phyloP scores from a whole-genome alignment of 345 rosid genomes.

The Syzygium aromaticum region DNA sequence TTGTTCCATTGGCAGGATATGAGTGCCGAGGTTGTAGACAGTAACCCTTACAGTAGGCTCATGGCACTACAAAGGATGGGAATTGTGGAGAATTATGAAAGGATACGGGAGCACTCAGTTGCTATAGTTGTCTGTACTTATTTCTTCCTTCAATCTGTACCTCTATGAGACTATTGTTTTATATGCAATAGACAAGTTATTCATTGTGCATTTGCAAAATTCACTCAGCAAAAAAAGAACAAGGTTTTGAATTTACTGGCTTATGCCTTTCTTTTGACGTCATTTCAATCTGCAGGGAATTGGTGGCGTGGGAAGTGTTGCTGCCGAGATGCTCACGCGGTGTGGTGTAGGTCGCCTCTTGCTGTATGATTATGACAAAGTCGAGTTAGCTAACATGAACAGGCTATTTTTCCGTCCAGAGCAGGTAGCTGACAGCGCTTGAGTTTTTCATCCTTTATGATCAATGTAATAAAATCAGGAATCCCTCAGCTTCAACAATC shows the following conservation, averaged over 20 bases:
- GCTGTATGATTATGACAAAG: slow-evolving; percentile 92
- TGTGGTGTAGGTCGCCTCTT: slow-evolving; percentile 96
- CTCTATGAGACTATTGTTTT: background rate
- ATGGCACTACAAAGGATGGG: slow-evolving; percentile 99
- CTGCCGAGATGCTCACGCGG: slow-evolving; percentile 97
- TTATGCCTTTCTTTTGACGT: background rate
- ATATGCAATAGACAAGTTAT: background rate
- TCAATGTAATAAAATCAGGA: background rate
- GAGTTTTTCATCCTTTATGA: background rate
- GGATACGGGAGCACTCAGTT: slow-evolving; percentile 79
- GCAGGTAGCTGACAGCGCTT: slow-evolving; percentile 39
- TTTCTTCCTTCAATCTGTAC: slow-evolving; percentile 14
- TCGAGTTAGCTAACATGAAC: slow-evolving; percentile 97
- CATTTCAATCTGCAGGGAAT: slow-evolving; percentile 49
- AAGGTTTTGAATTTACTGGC: background rate
- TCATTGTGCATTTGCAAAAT: background rate
- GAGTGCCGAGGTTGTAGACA: slow-evolving; percentile 95
- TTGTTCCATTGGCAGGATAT: slow-evolving; percentile 49
- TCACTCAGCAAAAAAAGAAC: background rate
- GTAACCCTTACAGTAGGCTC: slow-evolving; percentile 95
- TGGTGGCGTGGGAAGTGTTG: slow-evolving; percentile 99
- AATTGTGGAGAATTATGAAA: slow-evolving; percentile 82
- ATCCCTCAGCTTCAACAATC: background rate
- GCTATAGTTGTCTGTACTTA: slow-evolving; percentile 84
- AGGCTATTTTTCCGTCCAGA: slow-evolving; percentile 94